phyloP scores from a whole-genome alignment of 176 grass and related monocot species.

The Raddia guianensis region DNA sequence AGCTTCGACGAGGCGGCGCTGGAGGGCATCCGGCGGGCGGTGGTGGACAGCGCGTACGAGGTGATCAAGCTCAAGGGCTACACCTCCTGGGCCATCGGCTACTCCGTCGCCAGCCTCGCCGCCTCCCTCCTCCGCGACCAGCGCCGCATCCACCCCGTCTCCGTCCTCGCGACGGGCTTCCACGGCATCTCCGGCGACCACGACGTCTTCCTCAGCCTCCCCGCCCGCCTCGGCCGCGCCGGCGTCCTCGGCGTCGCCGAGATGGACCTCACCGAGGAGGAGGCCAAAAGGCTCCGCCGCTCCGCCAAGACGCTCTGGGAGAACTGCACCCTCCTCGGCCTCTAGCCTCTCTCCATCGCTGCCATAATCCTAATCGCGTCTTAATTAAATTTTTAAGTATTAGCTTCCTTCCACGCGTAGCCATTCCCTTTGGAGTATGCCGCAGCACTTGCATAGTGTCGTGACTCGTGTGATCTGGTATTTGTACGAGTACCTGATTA shows the following conservation, averaged over 20 bases:
- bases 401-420: no score
- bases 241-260: constrained; percentile 60
- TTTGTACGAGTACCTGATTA: no score
- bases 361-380: no score
- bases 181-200: constrained; percentile 57
- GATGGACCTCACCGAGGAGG: constrained; percentile 75
- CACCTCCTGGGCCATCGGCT: constrained; percentile 93
- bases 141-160: constrained; percentile 78
- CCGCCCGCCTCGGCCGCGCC: constrained; percentile 50
- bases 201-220: constrained; percentile 87
- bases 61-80: constrained; percentile 75
- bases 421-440: no score
- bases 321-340: constrained; percentile 53
- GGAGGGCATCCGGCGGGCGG: constrained; percentile 60
- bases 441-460: no score
- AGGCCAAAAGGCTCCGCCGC: constrained; percentile 45
- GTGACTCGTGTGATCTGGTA: no score
- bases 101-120: constrained; percentile 69
- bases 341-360: background rate
- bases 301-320: constrained; percentile 82
- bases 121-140: constrained; percentile 75
- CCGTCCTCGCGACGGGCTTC: constrained; percentile 66
- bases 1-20: constrained; percentile 46
- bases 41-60: constrained; percentile 74
- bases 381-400: no score